Evolutionary conservation across 495 filamentous ascomycete species (phyloP).

Genomic region (Xylaria telfairii): DNA sequence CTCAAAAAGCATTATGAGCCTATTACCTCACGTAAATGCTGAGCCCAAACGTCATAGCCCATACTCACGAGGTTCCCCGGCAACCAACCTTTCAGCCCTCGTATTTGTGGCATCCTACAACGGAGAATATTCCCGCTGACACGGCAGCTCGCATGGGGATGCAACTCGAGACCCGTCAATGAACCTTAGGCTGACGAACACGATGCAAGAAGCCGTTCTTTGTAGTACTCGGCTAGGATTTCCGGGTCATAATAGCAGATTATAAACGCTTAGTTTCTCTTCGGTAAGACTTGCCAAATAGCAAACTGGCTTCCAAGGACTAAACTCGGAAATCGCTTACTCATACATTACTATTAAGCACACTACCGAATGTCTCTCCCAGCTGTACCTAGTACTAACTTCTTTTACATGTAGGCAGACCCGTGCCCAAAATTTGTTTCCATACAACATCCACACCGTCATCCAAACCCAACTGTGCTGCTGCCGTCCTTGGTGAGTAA

Average conservation of each 20-base stretch:
- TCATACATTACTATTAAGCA: no score
- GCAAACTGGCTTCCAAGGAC: neutral
- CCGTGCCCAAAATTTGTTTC: neutral
- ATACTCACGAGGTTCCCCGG: neutral
- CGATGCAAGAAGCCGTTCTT: neutral
- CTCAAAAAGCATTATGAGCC: neutral
- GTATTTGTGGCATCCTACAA: neutral
- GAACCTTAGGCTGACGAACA: neutral
- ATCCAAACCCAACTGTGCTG: neutral
- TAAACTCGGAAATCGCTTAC: neutral
- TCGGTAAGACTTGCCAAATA: neutral
- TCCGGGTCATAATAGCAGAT: neutral
- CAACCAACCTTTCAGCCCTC: neutral
- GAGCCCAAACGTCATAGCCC: neutral
- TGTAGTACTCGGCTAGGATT: neutral
- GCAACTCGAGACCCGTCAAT: neutral
- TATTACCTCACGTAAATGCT: neutral
- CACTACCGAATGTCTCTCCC: no score
- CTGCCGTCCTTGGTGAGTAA: no score
- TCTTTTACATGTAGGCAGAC: neutral
- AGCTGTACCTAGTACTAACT: neutral
- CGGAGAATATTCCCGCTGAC: neutral
- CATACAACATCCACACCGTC: neutral
- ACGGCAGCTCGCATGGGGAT: slow-evolving; percentile 6
- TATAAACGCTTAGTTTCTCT: neutral